Evolutionary conservation across 2,329 filamentous ascomycete species (phyloP).

Genomic region (Trichoderma sp.): DNA sequence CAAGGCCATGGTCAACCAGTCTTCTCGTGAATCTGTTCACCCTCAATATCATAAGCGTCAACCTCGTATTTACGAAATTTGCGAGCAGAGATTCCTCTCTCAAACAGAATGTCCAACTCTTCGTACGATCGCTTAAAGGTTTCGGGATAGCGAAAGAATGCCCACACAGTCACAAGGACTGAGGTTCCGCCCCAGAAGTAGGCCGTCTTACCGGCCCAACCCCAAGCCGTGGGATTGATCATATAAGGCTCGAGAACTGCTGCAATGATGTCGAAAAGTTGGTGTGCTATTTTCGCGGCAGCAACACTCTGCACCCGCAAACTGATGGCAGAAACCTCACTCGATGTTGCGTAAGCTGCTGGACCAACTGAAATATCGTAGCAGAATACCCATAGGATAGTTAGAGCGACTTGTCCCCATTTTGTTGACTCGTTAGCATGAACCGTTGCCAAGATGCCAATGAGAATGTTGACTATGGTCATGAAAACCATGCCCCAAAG

Average conservation of each 20-base stretch:
- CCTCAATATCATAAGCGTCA: background rate
- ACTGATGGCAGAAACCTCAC: constrained; percentile 53
- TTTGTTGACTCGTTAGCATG: constrained; percentile 46
- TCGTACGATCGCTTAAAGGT: constrained; percentile 49
- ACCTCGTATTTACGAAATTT: constrained; percentile 29
- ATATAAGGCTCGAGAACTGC: constrained; percentile 39
- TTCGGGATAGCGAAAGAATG: constrained; percentile 52
- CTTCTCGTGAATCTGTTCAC: background rate
- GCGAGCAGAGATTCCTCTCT: constrained; percentile 32
- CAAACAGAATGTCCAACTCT: constrained; percentile 38
- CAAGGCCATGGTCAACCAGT: background rate
- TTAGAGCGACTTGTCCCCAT: constrained; percentile 46
- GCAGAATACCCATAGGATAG: constrained; percentile 40
- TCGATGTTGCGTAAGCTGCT: constrained; percentile 51
- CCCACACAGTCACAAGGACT: constrained; percentile 48
- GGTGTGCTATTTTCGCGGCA: constrained; percentile 43
- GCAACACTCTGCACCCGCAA: constrained; percentile 56
- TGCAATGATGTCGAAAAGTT: constrained; percentile 50
- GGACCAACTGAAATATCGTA: constrained; percentile 55
- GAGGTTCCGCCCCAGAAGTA: constrained; percentile 50
- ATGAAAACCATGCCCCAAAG: constrained; percentile 41
- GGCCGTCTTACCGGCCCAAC: constrained; percentile 48
- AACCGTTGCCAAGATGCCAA: constrained; percentile 36
- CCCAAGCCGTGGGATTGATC: constrained; percentile 47
- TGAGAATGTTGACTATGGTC: constrained; percentile 35